Conservation (phyloP, 305 asterid species). For the Fraxinus greggii region DNA sequence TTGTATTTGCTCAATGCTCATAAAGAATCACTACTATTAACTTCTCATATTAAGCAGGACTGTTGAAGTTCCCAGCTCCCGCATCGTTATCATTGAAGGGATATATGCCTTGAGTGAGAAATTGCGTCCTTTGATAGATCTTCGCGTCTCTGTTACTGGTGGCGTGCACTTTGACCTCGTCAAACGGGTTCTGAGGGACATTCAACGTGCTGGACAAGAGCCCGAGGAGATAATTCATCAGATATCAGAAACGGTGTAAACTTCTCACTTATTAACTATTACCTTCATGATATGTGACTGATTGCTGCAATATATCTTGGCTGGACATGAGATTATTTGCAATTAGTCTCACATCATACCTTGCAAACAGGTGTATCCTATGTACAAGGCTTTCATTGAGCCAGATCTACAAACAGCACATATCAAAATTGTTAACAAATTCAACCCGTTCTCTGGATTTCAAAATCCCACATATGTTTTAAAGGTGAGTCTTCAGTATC, state of each 20-base stretch:
- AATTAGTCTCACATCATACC: constrained; percentile 15
- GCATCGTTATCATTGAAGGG: constrained; percentile 84
- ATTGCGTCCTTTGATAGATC: constrained; percentile 80
- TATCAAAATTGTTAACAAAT: constrained; percentile 85
- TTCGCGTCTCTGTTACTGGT: constrained; percentile 97
- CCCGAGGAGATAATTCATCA: constrained; percentile 99
- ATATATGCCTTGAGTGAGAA: constrained; percentile 94
- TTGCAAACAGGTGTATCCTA: constrained; percentile 83
- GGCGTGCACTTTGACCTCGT: constrained; percentile 99
- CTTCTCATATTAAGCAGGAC: constrained; percentile 51
- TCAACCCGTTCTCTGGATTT: constrained; percentile 97
- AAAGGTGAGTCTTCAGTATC: constrained; percentile 52
- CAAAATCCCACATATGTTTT: constrained; percentile 89
- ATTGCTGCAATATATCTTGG: background rate
- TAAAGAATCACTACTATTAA: constrained; percentile 2
- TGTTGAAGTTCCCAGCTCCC: constrained; percentile 84
- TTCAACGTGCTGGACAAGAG: constrained; percentile 98
- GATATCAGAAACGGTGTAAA: constrained; percentile 83
- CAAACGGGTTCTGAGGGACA: constrained; percentile 92
- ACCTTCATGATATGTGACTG: background rate
- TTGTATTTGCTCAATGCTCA: constrained; percentile 14
- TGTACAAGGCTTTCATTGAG: constrained; percentile 98
- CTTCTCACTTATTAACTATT: constrained; percentile 12
- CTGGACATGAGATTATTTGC: constrained; percentile 20
- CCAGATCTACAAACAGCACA: constrained; percentile 96